Evolutionary conservation across 257 asterid species (phyloP).

Genomic region (Parsonsia alboflavescens): DNA sequence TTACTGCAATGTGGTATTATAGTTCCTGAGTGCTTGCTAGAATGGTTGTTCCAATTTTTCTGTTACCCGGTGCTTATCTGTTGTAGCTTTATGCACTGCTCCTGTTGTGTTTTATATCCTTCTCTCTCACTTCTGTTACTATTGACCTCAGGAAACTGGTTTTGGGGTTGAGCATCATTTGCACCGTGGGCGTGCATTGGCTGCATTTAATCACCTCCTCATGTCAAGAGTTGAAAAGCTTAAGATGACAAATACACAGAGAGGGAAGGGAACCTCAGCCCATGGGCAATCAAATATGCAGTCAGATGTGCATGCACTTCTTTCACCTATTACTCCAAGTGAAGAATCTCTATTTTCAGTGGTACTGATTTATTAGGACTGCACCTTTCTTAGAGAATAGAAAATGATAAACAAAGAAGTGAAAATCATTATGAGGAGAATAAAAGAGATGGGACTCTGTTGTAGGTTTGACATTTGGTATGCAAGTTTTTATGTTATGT

Average conservation of each 20-base stretch:
- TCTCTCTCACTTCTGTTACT: conserved; percentile 16
- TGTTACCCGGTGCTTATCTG: not conserved
- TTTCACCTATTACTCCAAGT: conserved; percentile 60
- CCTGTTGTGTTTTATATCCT: not conserved
- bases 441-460: not conserved
- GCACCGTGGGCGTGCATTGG: conserved; percentile 98
- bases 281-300: conserved; percentile 70
- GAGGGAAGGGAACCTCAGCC: conserved; percentile 42
- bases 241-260: conserved; percentile 51
- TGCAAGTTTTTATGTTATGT: not conserved
- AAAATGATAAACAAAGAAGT: not conserved
- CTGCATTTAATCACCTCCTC: conserved; percentile 70
- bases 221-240: conserved; percentile 62
- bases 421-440: not conserved
- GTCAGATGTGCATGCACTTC: conserved; percentile 68
- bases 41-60: not conserved
- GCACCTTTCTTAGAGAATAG: not conserved
- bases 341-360: conserved; percentile 85
- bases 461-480: not conserved
- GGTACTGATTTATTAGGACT: conserved; percentile 46
- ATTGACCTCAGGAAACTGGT: conserved; percentile 66
- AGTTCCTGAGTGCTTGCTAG: not conserved
- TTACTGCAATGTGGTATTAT: not conserved
- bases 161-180: conserved; percentile 88
- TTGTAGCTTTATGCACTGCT: not conserved